Evolutionary conservation across 176 grass and related monocot genomes (phyloP), one percentile per base, ranked within the genome.

Genomic region (Phyllostachys edulis): DNA sequence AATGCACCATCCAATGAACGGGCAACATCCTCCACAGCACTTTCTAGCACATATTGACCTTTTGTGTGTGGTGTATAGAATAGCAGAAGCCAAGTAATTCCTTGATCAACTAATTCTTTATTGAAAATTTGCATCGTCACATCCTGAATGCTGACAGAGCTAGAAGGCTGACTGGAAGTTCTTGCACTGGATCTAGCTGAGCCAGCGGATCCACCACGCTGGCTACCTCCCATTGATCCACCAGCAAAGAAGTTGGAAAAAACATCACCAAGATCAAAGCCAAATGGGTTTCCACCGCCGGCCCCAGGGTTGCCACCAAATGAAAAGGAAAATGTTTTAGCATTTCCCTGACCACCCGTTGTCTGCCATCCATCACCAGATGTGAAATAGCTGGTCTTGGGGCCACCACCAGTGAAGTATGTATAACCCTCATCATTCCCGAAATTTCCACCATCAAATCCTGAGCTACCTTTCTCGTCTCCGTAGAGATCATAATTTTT

Each of bases 401-500:
- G 77, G 50, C 90, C 91, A 80, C 89, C 89, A 70, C 52, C 85
- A 44, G 86, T 90, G 83, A 91, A 98, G 82, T 92, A 81, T 52
- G 90, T 87, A 80, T 91, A 82, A 63, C 95, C 86, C 39, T 90
- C 85, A 76, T 26, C 85, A 52, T 86, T 92, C 55, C 90, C 89
- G 83, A 90, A 90, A 74, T 97, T 90, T 69, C 78, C 89, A 83
- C 87, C 87, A 74, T 69, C 72, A 73, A 93, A 93, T 64, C 80
- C 89, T 54, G 82, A 80, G 50, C 90, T 93, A 52, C 85, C 85
- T 18, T 91, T 95, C 64, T 93, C 96, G 90, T 98, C 89, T 83
- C 93, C 89, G 3, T 94, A 95, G 20, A 98, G 75, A 77, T 98
- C 96, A 83, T 92, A 98, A 73, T 90, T 92, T 89, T 94, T 98